Conservation (phyloP, 768 basidiomycete species). For the Termitomyces sp. region DNA sequence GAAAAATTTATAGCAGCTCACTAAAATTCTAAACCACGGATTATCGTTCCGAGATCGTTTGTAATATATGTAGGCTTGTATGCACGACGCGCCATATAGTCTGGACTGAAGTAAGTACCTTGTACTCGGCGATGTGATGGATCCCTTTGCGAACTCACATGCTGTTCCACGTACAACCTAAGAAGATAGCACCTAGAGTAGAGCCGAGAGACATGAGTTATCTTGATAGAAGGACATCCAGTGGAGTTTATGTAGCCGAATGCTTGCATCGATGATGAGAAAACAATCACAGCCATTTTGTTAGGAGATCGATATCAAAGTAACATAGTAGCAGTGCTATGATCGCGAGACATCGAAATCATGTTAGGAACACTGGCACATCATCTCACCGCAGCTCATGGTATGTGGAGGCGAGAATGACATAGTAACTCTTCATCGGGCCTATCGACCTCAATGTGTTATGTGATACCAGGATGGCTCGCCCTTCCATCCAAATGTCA, state of each 20-base stretch:
- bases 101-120: not conserved
- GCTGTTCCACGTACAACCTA: not conserved
- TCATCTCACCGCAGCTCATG: not conserved
- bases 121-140: too few species aligned
- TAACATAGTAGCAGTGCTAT: not conserved
- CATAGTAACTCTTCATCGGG: not conserved
- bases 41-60: slow-evolving; percentile 1
- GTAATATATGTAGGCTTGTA: slow-evolving; percentile 4
- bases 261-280: not conserved
- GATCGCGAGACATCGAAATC: not conserved
- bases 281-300: not conserved
- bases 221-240: not conserved
- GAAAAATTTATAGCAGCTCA: not conserved
- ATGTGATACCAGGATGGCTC: not conserved
- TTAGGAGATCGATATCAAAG: not conserved
- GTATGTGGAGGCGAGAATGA: not conserved
- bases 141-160: not conserved
- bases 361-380: not conserved
- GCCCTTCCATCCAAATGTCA: too few species aligned
- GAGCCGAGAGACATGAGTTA: not conserved
- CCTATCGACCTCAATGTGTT: not conserved
- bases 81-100: slow-evolving; percentile 1
- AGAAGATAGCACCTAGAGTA: not conserved
- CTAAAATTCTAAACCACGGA: not conserved
- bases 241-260: not conserved